phyloP scores from a whole-genome alignment of 495 filamentous ascomycete species.

The Penicillium paradoxum region DNA sequence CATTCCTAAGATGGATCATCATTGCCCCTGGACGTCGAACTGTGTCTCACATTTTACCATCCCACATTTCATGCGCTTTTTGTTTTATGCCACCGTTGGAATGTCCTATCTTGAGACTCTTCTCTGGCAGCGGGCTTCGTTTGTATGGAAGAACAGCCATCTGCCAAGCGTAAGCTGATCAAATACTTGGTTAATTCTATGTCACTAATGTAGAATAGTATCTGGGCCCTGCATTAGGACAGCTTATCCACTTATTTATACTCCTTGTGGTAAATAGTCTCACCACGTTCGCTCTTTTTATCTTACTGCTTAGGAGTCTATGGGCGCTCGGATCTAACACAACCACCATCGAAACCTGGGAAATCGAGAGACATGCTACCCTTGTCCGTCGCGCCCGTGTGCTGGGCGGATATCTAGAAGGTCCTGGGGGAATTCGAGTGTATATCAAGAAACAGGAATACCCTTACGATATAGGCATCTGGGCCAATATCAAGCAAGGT shows the following conservation, averaged over 20 bases:
- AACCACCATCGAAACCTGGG: slow-evolving; percentile 92
- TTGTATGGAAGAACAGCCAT: slow-evolving; percentile 61
- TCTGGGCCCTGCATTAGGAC: slow-evolving; percentile 62
- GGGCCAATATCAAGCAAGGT: slow-evolving; percentile 65
- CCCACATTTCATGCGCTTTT: slow-evolving; percentile 85
- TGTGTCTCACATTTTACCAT: slow-evolving; percentile 90
- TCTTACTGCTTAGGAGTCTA: slow-evolving; percentile 59
- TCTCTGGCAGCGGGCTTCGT: slow-evolving; percentile 52
- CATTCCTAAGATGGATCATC: slow-evolving; percentile 97
- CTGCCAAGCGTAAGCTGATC: slow-evolving; percentile 57
- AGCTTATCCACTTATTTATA: slow-evolving; percentile 63
- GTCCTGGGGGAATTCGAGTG: slow-evolving; percentile 53
- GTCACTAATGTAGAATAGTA: slow-evolving; percentile 46
- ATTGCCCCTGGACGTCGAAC: slow-evolving; percentile 93
- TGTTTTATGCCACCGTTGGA: slow-evolving; percentile 67
- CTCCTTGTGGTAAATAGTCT: slow-evolving; percentile 56
- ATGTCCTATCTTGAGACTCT: slow-evolving; percentile 60
- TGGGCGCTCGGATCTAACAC: slow-evolving; percentile 56
- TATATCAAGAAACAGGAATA: slow-evolving; percentile 68
- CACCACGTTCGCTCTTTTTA: slow-evolving; percentile 58
- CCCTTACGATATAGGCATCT: slow-evolving; percentile 89
- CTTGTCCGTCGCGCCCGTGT: slow-evolving; percentile 57
- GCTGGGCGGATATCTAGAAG: slow-evolving; percentile 54
- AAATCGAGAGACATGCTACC: slow-evolving; percentile 79
- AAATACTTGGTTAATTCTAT: neutral